Evolutionary conservation across 768 basidiomycete genomes (phyloP), one percentile per base, ranked within the genome.

Genomic region (Naganishia onofrii): DNA sequence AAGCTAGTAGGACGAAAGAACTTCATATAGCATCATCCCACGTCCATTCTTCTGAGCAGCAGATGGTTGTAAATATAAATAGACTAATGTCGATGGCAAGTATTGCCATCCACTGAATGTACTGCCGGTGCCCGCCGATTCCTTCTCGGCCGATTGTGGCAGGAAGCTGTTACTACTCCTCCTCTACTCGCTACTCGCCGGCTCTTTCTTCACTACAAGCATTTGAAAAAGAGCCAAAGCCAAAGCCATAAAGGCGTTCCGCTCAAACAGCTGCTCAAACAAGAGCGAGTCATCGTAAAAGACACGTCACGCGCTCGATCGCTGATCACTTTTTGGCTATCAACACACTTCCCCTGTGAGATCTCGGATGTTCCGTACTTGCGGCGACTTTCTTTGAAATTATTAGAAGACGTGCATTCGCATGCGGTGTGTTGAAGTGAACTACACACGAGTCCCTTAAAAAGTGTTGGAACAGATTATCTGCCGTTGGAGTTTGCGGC

Each of bases 311-410:
- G 3, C 1, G n/a, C 23, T 51, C 48, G 48, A 51, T 51, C 48
- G n/a, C 48, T 23, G 48, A 12, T n/a, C 23, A 51, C 48, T 51
- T 51, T 51, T 51, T 42, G 42, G 48, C 48, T 51, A 17, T n/a
- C 21, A 15, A 46, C 44, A 7, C 23, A 4, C 48, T 13, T n/a
- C 2, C n/a, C 2, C 19, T 51, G 21, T 51, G 48, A 51, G 48
- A 51, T 51, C 48, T n/a, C n/a, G 23, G 48, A n/a, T n/a, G n/a
- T 51, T 51, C 48, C n/a, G 48, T 51, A 51, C n/a, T 7, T 51
- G 23, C 48, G 48, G 21, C 48, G 48, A 51, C 7, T 3, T 51
- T n/a, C 1, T 23, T 51, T n/a, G n/a, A 7, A 26, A 8, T 10
- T 2, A 15, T 17, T n/a, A 51, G 21, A 51, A 51, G 23, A 51